Evolutionary conservation across 371 early-diverging fungal species (phyloP).

Genomic region (Neoconidiobolus thromboides): DNA sequence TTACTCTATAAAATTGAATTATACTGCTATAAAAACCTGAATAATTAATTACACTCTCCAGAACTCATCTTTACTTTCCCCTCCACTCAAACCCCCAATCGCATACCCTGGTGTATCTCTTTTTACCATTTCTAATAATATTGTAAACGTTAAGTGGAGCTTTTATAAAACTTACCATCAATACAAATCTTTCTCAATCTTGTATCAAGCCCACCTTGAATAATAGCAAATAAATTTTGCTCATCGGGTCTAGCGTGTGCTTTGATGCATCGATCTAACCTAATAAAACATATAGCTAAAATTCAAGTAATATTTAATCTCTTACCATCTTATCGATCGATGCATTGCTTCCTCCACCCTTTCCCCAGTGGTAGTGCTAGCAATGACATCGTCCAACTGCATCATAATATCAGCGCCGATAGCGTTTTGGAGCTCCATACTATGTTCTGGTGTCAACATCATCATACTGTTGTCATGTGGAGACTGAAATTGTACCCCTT

Average conservation of each 20-base stretch:
- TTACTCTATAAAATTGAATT: conserved; percentile 24
- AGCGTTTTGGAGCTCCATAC: conserved; percentile 80
- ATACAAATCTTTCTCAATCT: conserved; percentile 59
- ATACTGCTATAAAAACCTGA: too few species aligned
- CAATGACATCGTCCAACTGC: conserved; percentile 94
- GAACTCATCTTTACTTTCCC: conserved; percentile 86
- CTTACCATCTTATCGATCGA: conserved; percentile 76
- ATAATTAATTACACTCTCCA: conserved; percentile 44
- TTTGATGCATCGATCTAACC: conserved; percentile 74
- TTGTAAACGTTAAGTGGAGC: not conserved
- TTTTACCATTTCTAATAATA: conserved; percentile 50
- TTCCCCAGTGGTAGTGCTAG: conserved; percentile 60
- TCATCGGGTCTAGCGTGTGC: conserved; percentile 50
- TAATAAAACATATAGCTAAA: not conserved
- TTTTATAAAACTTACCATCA: conserved; percentile 13
- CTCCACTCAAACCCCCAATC: conserved; percentile 90
- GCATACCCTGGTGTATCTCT: conserved; percentile 83
- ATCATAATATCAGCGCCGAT: conserved; percentile 95
- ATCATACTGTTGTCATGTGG: conserved; percentile 65
- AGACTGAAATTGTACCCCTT: conserved; percentile 80
- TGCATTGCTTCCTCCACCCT: conserved; percentile 86
- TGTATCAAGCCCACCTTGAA: conserved; percentile 79
- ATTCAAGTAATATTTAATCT: not conserved
- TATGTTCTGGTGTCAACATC: conserved; percentile 90
- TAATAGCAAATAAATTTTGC: conserved; percentile 90